Base-by-base conservation (phyloP, 140 eudicot genomes). In the Erigeron philadelphicus region DNA sequence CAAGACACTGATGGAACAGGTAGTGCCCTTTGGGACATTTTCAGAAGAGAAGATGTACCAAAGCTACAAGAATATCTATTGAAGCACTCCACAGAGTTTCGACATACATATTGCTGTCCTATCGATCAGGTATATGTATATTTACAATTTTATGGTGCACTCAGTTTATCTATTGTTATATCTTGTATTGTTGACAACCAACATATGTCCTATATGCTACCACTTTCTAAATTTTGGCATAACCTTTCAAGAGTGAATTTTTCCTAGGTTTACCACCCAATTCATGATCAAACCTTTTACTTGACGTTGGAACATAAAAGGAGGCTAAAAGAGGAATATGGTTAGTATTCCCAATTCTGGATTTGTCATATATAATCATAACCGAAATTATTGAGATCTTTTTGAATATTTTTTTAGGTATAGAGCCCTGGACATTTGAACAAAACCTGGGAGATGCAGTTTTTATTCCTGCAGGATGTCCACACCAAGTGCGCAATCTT, bases 381-480 rank as follows among this genome's bases (percentile, higher is more conserved):
- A 74, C 17, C 69, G 49, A 61, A 61, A 67, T n/a, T 54, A 23
- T 68, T 40, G 47, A 44, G 17, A 75, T 45, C 2, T 47, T 21
- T 66, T 54, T 64, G 15, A 57, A 71, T 68, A 11, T 57, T 75
- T 21, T 21, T 21, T 38, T 45, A 91, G 97, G 92, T 45, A 73
- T 88, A 65, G 96, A 91, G 55, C 88, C 97, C 19, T 91, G 97
- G 97, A 86, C 95, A 0, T 91, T 91, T 76, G 95, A 82, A 67
- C 97, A 91, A 69, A 76, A 72, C 49, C 85, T 88, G 48, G 97
- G 97, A 66, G 97, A 91, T 78, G 97, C 97, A 7, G 97, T 91
- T 59, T 91, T 91, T 65, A 91, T 91, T 73, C 97, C 97, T 60
- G 96, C 97, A 23, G 97, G 97, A 8, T 91, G 97, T 77, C 97